These are phyloP conservation scores for Geotrichum australiense DNA, from an alignment of 1,139 yeast species.

Conservation along the genomic window DNA sequence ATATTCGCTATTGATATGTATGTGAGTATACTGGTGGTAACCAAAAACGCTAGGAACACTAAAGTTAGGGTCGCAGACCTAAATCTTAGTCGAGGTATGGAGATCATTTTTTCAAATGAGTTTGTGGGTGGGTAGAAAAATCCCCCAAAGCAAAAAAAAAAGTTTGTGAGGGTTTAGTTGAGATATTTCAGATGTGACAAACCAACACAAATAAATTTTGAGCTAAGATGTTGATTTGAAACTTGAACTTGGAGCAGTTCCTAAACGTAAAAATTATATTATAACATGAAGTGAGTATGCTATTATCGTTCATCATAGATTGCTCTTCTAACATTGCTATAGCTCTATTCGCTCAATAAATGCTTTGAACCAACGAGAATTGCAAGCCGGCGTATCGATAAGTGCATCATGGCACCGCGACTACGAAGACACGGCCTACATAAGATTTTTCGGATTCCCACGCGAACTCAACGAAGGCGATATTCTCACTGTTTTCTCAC, in stretches of 20 bases:
- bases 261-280: no score
- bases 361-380: constrained; percentile 59
- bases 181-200: background rate
- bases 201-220: background rate
- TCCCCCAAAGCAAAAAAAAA: background rate
- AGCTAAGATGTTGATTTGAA: background rate
- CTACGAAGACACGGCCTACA: constrained; percentile 60
- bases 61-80: constrained; percentile 8
- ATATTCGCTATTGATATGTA: constrained; percentile 5
- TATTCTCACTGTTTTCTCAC: constrained; percentile 71
- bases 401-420: constrained; percentile 85
- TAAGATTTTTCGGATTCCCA: constrained; percentile 69
- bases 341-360: constrained; percentile 40
- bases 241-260: no score
- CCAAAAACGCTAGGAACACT: background rate
- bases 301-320: background rate
- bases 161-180: background rate
- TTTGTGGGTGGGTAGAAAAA: no score
- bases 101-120: no score
- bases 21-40: background rate
- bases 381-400: constrained; percentile 51
- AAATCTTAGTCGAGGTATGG: no score
- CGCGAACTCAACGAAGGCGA: constrained; percentile 64
- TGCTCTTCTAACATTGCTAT: background rate
- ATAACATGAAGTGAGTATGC: constrained; percentile 14